Conservation (phyloP, 2,329 filamentous ascomycete genomes). For the Zymoseptoria ardabiliae region DNA sequence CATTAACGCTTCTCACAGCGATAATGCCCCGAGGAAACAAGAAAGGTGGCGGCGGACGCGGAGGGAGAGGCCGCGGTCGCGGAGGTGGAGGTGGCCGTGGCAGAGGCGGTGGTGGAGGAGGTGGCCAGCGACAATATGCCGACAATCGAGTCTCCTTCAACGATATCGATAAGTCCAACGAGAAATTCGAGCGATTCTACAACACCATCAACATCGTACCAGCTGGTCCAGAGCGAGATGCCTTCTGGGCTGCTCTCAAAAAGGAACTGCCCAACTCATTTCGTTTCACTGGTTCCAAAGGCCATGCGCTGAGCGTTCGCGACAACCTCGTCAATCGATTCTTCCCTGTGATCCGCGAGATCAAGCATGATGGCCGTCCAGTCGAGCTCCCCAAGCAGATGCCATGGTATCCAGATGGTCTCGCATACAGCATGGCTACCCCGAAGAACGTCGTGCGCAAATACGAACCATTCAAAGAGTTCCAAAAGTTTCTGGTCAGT, state of each 20-base stretch:
- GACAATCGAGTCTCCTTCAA: slow-evolving; percentile 42
- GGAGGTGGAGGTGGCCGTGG: slow-evolving; percentile 18
- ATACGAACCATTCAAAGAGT: slow-evolving; percentile 86
- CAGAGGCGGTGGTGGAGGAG: slow-evolving; percentile 20
- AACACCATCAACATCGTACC: slow-evolving; percentile 67
- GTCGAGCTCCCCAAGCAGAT: slow-evolving; percentile 79
- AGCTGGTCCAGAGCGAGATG: slow-evolving; percentile 62
- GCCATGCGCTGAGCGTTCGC: slow-evolving; percentile 88
- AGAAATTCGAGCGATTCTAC: slow-evolving; percentile 81
- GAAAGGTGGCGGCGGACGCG: slow-evolving; percentile 16
- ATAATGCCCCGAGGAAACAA: slow-evolving; percentile 13
- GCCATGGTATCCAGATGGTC: slow-evolving; percentile 85
- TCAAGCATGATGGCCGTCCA: slow-evolving; percentile 71
- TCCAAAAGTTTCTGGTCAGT: slow-evolving; percentile 95
- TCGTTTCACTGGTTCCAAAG: slow-evolving; percentile 91
- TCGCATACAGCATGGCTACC: slow-evolving; percentile 97
- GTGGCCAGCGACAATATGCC: slow-evolving; percentile 19
- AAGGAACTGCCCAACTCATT: slow-evolving; percentile 94
- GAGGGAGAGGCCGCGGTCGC: slow-evolving; percentile 16
- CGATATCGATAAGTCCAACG: slow-evolving; percentile 69
- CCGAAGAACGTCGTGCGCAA: slow-evolving; percentile 93
- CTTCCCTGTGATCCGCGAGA: slow-evolving; percentile 80
- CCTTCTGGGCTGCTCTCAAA: slow-evolving; percentile 78
- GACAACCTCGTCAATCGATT: slow-evolving; percentile 81
- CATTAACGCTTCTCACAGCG: slow-evolving; percentile 2